Percentiles rank a stretch among this genome's conserved stretches.
These are phyloP conservation scores for Nemania diffusa DNA, from an alignment of 2,329 filamentous ascomycete species.

Conservation along the genomic window DNA sequence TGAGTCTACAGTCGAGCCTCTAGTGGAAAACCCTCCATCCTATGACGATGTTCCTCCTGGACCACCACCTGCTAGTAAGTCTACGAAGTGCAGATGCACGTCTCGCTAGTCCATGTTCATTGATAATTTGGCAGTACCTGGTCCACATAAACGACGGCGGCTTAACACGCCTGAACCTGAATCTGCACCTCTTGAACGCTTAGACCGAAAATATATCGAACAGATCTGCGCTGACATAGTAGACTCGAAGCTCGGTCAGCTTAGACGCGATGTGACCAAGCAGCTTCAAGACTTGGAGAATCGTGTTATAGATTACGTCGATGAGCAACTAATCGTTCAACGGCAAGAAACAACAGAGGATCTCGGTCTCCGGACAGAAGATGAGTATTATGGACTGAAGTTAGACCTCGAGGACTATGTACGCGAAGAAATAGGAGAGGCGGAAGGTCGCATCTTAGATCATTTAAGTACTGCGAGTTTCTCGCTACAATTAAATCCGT, in stretches of 20 bases:
- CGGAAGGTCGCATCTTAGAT: constrained; percentile 30
- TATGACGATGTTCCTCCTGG: constrained; percentile 33
- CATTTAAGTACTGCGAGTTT: constrained; percentile 32
- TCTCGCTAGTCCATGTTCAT: constrained; percentile 5
- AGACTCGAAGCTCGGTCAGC: constrained; percentile 29
- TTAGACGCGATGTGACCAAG: constrained; percentile 30
- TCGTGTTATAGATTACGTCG: constrained; percentile 34
- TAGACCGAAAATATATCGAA: constrained; percentile 36
- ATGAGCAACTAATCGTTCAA: constrained; percentile 30
- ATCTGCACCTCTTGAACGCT: constrained; percentile 2
- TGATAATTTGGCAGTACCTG: constrained; percentile 17
- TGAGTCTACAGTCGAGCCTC: constrained; percentile 22
- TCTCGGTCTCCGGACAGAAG: constrained; percentile 22
- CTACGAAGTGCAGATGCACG: background rate
- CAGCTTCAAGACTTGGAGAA: constrained; percentile 33
- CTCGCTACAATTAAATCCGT: constrained; percentile 32
- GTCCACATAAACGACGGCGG: constrained; percentile 27
- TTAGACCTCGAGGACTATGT: constrained; percentile 28
- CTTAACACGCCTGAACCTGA: constrained; percentile 19
- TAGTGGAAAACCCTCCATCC: constrained; percentile 32
- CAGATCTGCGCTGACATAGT: constrained; percentile 35
- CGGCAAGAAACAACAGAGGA: constrained; percentile 17
- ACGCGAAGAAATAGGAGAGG: constrained; percentile 29
- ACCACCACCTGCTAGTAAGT: constrained; percentile 29
- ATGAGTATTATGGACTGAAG: constrained; percentile 31